phyloP scores from a whole-genome alignment of 495 filamentous ascomycete genomes.

The Annulohypoxylon moriforme region DNA sequence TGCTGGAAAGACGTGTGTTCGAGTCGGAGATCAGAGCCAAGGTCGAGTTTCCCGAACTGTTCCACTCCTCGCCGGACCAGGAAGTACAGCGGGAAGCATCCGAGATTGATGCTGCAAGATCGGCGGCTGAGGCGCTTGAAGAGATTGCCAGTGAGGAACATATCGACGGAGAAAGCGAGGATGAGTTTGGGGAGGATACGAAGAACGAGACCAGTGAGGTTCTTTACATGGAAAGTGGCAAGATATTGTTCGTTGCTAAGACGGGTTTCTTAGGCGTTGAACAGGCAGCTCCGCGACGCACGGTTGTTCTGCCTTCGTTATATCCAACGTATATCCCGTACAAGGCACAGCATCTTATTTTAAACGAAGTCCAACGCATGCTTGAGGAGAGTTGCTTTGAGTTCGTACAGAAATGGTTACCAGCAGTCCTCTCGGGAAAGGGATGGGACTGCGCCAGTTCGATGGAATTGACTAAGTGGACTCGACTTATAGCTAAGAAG shows the following conservation, averaged over 20 bases:
- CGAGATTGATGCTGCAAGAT: slow-evolving; percentile 45
- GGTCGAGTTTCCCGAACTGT: slow-evolving; percentile 52
- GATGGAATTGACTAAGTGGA: slow-evolving; percentile 57
- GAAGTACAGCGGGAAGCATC: slow-evolving; percentile 44
- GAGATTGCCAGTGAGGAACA: slow-evolving; percentile 40
- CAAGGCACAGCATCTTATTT: slow-evolving; percentile 54
- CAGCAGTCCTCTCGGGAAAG: slow-evolving; percentile 44
- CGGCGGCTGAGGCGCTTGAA: slow-evolving; percentile 45
- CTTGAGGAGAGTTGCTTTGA: slow-evolving; percentile 58
- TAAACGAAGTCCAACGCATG: slow-evolving; percentile 51
- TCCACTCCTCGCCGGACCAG: slow-evolving; percentile 39
- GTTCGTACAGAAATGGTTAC: slow-evolving; percentile 52
- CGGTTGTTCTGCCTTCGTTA: slow-evolving; percentile 39
- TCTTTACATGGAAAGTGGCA: neutral
- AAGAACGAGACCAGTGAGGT: slow-evolving; percentile 13
- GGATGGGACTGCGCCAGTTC: slow-evolving; percentile 53
- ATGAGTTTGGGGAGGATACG: slow-evolving; percentile 14
- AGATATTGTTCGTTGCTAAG: neutral
- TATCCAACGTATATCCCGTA: slow-evolving; percentile 58
- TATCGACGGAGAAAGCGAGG: slow-evolving; percentile 18
- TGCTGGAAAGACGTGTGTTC: slow-evolving; percentile 48
- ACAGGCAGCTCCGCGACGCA: slow-evolving; percentile 11
- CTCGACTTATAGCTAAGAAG: slow-evolving; percentile 38
- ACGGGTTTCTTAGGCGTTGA: slow-evolving; percentile 14
- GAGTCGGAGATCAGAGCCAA: slow-evolving; percentile 50